Conservation (phyloP, 192 early-diverging fungal species). For the Rhizoclosmatium sp. region DNA sequence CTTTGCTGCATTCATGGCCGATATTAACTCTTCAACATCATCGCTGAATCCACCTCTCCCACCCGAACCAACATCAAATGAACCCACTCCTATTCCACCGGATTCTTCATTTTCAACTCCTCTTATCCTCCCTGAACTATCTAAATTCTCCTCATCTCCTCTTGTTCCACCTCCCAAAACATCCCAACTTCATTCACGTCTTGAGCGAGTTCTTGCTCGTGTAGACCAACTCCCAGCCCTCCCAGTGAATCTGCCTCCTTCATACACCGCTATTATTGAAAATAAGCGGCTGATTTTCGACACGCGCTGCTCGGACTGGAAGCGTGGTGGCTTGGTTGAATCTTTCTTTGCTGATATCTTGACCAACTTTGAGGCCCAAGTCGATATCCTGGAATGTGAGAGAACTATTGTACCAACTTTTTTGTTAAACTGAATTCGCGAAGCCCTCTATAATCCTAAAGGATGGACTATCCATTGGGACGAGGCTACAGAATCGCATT, state of each 20-base stretch:
- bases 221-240: conserved; percentile 40
- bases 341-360: conserved; percentile 24
- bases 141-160: not conserved
- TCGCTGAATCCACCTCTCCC: not conserved
- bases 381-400: conserved; percentile 17
- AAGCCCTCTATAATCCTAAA: not conserved
- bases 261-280: not conserved
- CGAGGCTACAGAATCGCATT: conserved; percentile 36
- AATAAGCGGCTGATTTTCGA: conserved; percentile 10
- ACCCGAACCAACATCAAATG: not conserved
- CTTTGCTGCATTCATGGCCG: conserved; percentile 33
- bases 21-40: conserved; percentile 15
- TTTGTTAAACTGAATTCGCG: not conserved
- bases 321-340: conserved; percentile 8
- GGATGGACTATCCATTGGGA: conserved; percentile 31
- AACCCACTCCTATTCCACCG: conserved; percentile 15
- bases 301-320: conserved; percentile 28
- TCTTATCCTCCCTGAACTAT: not conserved
- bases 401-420: not conserved
- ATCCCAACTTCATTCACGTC: conserved; percentile 7
- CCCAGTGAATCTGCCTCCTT: conserved; percentile 12
- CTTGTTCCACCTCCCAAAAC: not conserved
- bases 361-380: conserved; percentile 6
- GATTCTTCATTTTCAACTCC: not conserved
- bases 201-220: conserved; percentile 19